Percentiles rank a stretch among this genome's conserved stretches.
Conservation (phyloP, 2,329 filamentous ascomycete species). For the Calonectria multiphialidica region DNA sequence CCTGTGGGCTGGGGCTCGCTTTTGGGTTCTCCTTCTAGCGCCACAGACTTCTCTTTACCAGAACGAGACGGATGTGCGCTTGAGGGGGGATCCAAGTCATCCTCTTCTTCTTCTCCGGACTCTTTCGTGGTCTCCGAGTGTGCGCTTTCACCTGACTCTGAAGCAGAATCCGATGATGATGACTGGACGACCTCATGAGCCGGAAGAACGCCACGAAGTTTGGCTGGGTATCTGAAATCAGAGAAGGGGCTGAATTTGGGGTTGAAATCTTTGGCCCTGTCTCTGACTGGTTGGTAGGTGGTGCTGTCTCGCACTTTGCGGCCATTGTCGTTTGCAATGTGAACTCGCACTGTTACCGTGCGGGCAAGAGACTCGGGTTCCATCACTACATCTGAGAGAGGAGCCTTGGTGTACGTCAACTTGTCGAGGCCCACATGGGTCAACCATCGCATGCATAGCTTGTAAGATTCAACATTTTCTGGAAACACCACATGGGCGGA, state of each 20-base stretch:
- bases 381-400: background rate
- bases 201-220: constrained; percentile 20
- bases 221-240: constrained; percentile 31
- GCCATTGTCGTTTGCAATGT: constrained; percentile 18
- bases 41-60: background rate
- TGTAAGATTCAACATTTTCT: constrained; percentile 14
- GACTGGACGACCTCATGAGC: background rate
- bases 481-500: constrained; percentile 41
- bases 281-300: constrained; percentile 10
- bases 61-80: background rate
- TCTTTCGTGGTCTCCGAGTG: background rate
- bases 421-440: constrained; percentile 42
- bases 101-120: background rate
- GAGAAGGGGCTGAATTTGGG: constrained; percentile 30
- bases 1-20: background rate
- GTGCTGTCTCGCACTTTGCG: constrained; percentile 19
- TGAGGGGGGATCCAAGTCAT: background rate
- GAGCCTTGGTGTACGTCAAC: constrained; percentile 40
- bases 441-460: constrained; percentile 41
- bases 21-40: background rate
- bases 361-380: constrained; percentile 34
- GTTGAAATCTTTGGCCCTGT: background rate
- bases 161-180: background rate
- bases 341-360: constrained; percentile 36
- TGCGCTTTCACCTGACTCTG: background rate